A percentile compares a stretch with the other conserved stretches of the same genome.
Evolutionary conservation across 805 yeast genomes (phyloP).

Genomic region (Cyberlindnera mississippiensis): DNA sequence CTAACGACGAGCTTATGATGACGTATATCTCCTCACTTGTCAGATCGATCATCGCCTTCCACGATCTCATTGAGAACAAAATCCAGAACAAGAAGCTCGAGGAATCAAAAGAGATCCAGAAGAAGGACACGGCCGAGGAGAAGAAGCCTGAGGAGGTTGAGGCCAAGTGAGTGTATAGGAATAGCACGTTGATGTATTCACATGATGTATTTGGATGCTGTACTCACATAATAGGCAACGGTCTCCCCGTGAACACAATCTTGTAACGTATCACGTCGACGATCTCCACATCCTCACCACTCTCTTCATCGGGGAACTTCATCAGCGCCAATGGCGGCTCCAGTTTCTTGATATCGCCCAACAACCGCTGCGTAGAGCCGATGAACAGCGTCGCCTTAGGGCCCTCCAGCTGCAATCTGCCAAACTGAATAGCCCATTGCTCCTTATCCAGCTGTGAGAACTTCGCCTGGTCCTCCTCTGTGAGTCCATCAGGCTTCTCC

Average conservation of each 20-base stretch:
- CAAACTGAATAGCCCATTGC: slow-evolving; percentile 47
- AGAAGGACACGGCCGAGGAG: slow-evolving; percentile 5
- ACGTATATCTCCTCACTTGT: slow-evolving; percentile 86
- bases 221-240: slow-evolving; percentile 76
- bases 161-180: slow-evolving; percentile 1
- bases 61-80: slow-evolving; percentile 94
- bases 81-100: slow-evolving; percentile 65
- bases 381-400: slow-evolving; percentile 53
- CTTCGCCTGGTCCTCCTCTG: slow-evolving; percentile 33
- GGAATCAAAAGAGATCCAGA: slow-evolving; percentile 20
- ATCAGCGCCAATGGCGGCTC: slow-evolving; percentile 65
- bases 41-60: slow-evolving; percentile 93
- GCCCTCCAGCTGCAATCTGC: slow-evolving; percentile 43
- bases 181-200: too few relatives aligned
- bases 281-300: slow-evolving; percentile 40
- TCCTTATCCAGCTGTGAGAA: slow-evolving; percentile 33
- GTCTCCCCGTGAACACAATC: slow-evolving; percentile 61
- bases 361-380: slow-evolving; percentile 65
- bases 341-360: slow-evolving; percentile 56
- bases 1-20: slow-evolving; percentile 95
- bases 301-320: slow-evolving; percentile 34
- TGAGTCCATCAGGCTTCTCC: slow-evolving; percentile 29
- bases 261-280: slow-evolving; percentile 58
- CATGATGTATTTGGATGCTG: too few relatives aligned
- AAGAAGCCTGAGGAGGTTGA: slow-evolving; percentile 7